These are phyloP conservation scores for Hibiscus trionum DNA, from an alignment of 345 rosid species.

Conservation along the genomic window DNA sequence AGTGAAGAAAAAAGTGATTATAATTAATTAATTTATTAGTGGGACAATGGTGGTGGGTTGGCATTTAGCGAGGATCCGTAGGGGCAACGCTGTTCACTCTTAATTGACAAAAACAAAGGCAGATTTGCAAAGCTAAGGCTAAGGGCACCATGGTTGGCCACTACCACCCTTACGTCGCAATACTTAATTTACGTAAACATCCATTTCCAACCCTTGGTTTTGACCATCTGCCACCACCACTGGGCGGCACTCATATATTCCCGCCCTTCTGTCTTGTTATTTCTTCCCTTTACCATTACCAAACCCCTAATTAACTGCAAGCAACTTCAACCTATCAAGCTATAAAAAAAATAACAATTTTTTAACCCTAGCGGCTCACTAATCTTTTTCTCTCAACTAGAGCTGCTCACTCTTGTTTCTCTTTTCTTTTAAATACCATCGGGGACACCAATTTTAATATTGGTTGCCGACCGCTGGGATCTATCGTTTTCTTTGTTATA, in stretches of 20 bases:
- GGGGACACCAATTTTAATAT: too few species aligned
- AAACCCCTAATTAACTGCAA: neutral
- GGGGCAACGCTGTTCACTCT: neutral
- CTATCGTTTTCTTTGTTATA: too few species aligned
- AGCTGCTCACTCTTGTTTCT: too few species aligned
- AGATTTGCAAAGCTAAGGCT: too few species aligned
- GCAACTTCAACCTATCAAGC: neutral
- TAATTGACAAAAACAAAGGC: too few species aligned
- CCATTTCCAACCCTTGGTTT: neutral
- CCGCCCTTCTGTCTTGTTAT: conserved; percentile 10
- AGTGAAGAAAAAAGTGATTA: neutral
- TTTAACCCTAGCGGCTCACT: too few species aligned
- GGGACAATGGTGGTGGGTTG: neutral
- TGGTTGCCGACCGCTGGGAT: too few species aligned
- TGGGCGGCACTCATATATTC: neutral
- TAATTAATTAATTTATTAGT: neutral
- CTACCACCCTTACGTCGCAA: neutral
- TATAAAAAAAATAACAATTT: too few species aligned
- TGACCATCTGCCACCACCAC: conserved; percentile 14
- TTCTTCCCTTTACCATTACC: neutral
- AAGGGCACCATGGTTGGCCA: conserved; percentile 14
- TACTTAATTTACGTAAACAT: neutral
- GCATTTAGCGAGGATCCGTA: neutral
- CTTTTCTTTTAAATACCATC: too few species aligned
- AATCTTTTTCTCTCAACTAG: too few species aligned